Base-by-base conservation (phyloP, 139 green algal species). In the Asterochloris erici region DNA sequence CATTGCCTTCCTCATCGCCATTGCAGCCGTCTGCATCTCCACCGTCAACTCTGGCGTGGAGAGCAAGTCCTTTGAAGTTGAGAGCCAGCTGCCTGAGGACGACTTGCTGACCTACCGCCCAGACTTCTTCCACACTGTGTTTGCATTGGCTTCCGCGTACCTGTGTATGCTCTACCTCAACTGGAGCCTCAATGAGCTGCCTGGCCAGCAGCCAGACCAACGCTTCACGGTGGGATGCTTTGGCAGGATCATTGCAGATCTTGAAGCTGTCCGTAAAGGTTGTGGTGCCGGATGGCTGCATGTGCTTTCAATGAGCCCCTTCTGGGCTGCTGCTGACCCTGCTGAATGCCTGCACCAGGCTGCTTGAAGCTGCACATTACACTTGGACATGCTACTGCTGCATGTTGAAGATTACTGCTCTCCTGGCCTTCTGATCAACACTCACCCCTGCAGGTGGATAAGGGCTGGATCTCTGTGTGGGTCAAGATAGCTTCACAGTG, bases 91-190 rank as follows among this genome's bases (percentile, higher is more conserved):
- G 24, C 27, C 19, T 38, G 62, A n/a, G 11, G 82, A 78, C 6
- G 84, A 92, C 16, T 83, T 89, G 70, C 77, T 96, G 74, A 84
- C 87, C 4, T 94, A 94, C 85, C 84, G 92, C 14, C 90, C 91
- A 1, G 91, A 95, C 82, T 92, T 96, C 77, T 97, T 95, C 88
- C 93, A 97, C 81, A 13, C 91, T 14, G 88, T 93, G 26, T 95
- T 92, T 84, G 81, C 85, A 12, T 84, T 96, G 63, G 93, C 90
- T 0, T 89, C 87, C 9, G 87, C 87, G 38, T 95, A 95, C 86
- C 74, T 96, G 27, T 89, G 88, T 77, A 95, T 96, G 91, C 68
- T 96, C n/a, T 88, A 94, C 74, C 91, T 85, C 19, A 88, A 86
- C 27, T 95, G 92, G 92, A 81, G 88, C 68, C 82, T 94, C 28